Percentiles rank a stretch among this genome's conserved stretches.
Conservation (phyloP, 2,329 filamentous ascomycete genomes). For the Botrytis fragariae region DNA sequence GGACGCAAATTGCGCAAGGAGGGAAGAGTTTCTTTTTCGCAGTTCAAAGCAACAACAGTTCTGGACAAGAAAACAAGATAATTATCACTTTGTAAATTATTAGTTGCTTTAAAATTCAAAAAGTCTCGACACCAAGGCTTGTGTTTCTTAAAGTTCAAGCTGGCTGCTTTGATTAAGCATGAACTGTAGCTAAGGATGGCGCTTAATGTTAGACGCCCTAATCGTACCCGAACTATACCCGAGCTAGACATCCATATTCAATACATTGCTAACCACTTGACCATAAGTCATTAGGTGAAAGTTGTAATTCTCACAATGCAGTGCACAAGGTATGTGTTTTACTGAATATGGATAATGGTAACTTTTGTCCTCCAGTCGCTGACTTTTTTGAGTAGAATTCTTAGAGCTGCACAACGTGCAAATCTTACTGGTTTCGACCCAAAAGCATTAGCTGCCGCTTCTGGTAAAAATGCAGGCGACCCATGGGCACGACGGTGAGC, state of each 20-base stretch:
- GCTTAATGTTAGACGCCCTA: constrained; percentile 16
- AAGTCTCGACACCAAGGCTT: constrained; percentile 9
- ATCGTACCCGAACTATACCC: neutral
- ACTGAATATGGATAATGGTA: too few relatives aligned
- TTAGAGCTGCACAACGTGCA: constrained; percentile 44
- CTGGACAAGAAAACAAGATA: constrained; percentile 5
- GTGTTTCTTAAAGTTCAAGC: constrained; percentile 15
- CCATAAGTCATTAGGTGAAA: constrained; percentile 9
- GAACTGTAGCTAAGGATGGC: neutral
- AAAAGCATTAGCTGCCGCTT: constrained; percentile 71
- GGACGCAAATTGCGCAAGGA: constrained; percentile 33
- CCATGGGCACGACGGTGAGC: constrained; percentile 65
- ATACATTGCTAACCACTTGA: constrained; percentile 6
- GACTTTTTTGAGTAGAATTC: constrained; percentile 30
- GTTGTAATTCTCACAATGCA: constrained; percentile 33
- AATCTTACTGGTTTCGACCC: constrained; percentile 94
- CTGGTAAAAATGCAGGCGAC: constrained; percentile 60
- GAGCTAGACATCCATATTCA: constrained; percentile 4
- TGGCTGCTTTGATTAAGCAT: constrained; percentile 11
- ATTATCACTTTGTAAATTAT: constrained; percentile 8
- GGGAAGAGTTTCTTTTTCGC: neutral
- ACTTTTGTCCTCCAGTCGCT: constrained; percentile 15
- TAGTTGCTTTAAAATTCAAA: constrained; percentile 7
- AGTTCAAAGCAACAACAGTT: neutral
- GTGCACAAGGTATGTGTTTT: constrained; percentile 32